phyloP scores from a whole-genome alignment of 1,139 yeast genomes.

The Meyerozyma elateridarum region DNA sequence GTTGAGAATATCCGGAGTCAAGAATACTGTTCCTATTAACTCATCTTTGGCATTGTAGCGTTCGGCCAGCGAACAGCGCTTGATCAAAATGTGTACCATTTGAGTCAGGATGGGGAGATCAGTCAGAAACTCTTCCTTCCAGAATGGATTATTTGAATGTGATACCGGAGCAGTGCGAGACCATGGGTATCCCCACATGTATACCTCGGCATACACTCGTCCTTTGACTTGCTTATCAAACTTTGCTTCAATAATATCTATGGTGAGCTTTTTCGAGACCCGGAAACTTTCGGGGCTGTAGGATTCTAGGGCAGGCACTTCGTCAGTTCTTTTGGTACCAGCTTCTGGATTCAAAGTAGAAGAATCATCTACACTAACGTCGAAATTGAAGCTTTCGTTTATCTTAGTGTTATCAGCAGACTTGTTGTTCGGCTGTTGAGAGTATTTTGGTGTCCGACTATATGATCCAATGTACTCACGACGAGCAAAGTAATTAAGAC shows the following conservation, averaged over 20 bases:
- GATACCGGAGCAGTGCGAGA: constrained; percentile 60
- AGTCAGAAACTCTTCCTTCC: constrained; percentile 64
- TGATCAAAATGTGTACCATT: constrained; percentile 48
- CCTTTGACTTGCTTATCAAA: constrained; percentile 29
- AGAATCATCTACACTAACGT: constrained; percentile 9
- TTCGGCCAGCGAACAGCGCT: constrained; percentile 24
- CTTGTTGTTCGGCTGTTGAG: no score
- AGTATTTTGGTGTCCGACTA: constrained; percentile 10
- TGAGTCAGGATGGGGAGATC: constrained; percentile 55
- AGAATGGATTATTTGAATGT: constrained; percentile 52
- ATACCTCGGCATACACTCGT: constrained; percentile 56
- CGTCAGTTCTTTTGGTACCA: neutral
- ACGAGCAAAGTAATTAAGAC: constrained; percentile 62
- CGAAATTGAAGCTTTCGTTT: constrained; percentile 4
- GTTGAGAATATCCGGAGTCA: constrained; percentile 52
- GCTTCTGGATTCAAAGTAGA: no score
- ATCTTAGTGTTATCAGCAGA: constrained; percentile 4
- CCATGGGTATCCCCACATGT: constrained; percentile 68
- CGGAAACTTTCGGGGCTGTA: constrained; percentile 42
- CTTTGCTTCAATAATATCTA: constrained; percentile 68
- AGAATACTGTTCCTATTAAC: constrained; percentile 49
- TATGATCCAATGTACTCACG: constrained; percentile 49
- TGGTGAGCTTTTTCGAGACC: constrained; percentile 47
- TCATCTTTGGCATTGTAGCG: constrained; percentile 26
- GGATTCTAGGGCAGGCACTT: constrained; percentile 14